Evolutionary conservation across 129 eudicot genomes (phyloP), one percentile per base, ranked within the genome.

Genomic region (Lactuca saligna): DNA sequence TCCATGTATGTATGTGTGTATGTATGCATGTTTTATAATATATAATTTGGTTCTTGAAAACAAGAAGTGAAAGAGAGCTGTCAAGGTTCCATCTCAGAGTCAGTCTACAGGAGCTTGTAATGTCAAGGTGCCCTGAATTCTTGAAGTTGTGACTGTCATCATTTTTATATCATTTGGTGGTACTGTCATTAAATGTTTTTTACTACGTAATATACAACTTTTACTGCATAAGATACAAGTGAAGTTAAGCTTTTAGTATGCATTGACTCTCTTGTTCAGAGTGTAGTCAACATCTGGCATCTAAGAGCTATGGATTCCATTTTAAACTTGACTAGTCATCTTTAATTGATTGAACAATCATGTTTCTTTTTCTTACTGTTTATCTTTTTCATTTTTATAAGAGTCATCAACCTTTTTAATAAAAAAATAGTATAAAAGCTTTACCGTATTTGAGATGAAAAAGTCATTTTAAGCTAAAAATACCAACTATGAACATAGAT

Each of bases 261-360:
- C 65, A 76, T 76, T 76, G 80, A 76, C 80, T 68, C 38, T 76
- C 38, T 69, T 53, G 65, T 41, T 53, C 75, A 76, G 75, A 69
- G 75, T 76, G 75, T 76, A 54, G 80, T 76, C 80, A 76, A 69
- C 80, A 76, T 76, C 80, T 61, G 70, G 75, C 80, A 68, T 61
- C 80, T 76, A 61, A 38, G 65, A 44, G 63, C 80, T 75, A 75
- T 51, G 75, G 80, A 68, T 76, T 68, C 75, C 69, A 75, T 25
- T 61, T 25, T 50, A 29, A 68, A 53, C 65, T 51, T 68, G 53
- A 38, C 50, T 69, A 37, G 59, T 51, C 65, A 46, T 68, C 70
- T 68, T 76, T 68, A 76, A 76, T 76, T 69, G 75, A 76, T 76
- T 76, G 75, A 76, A 76, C 80, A 68, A 68, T 76, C 80, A 76